These are phyloP conservation scores for Trichoderma sp. DNA, from an alignment of 2,329 filamentous ascomycete genomes.

Conservation along the genomic window DNA sequence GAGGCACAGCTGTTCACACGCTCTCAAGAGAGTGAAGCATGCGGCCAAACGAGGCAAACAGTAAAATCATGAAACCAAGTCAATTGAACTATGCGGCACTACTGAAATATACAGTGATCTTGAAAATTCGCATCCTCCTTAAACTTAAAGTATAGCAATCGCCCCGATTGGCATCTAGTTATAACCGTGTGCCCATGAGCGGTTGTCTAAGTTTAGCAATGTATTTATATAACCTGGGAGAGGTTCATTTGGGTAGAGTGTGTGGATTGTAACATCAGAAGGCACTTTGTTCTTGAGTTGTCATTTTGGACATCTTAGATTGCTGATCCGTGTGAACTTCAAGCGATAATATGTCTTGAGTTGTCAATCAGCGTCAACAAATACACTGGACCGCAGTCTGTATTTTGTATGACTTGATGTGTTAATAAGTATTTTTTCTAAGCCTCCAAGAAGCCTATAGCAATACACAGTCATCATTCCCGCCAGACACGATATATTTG, in stretches of 20 bases:
- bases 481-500: background rate
- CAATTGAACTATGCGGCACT: background rate
- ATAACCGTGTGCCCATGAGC: background rate
- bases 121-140: background rate
- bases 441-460: background rate
- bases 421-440: background rate
- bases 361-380: background rate
- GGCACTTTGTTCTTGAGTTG: background rate
- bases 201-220: background rate
- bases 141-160: background rate
- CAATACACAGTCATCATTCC: background rate
- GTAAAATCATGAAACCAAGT: background rate
- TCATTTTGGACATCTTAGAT: background rate
- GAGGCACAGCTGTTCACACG: too few species aligned
- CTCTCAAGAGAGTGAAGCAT: too few species aligned
- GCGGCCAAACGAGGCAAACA: background rate
- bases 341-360: background rate
- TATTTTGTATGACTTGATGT: background rate
- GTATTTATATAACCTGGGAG: background rate
- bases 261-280: background rate
- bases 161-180: background rate
- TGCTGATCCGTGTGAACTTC: background rate
- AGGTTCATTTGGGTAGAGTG: background rate
- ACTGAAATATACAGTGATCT: background rate
- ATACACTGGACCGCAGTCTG: background rate